Conservation (phyloP, 768 basidiomycete species). For the Mrakia hoshinonis region DNA sequence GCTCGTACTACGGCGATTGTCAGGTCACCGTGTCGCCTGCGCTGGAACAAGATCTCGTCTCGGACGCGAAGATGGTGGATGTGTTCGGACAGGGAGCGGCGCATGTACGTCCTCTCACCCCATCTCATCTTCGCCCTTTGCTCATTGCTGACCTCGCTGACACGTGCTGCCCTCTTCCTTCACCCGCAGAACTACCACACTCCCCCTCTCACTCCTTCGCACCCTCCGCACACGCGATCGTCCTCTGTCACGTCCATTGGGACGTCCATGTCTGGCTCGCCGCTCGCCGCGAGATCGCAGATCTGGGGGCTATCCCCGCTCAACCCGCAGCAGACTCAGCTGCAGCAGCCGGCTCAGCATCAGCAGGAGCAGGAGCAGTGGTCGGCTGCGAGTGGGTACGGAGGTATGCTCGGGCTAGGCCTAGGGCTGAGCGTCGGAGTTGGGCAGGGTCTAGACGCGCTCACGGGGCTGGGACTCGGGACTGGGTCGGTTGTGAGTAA, state of each 20-base stretch:
- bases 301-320: neutral
- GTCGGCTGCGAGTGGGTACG: neutral
- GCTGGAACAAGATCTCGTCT: neutral
- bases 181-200: neutral
- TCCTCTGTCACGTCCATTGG: neutral
- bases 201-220: neutral
- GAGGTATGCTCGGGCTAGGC: neutral
- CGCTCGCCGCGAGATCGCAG: neutral
- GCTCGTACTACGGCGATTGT: neutral
- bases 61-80: neutral
- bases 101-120: neutral
- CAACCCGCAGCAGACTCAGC: neutral
- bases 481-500: neutral
- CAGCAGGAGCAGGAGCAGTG: neutral
- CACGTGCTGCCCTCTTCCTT: neutral
- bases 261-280: neutral
- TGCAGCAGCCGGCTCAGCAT: neutral
- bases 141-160: neutral
- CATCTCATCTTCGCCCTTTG: neutral
- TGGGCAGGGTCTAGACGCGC: neutral
- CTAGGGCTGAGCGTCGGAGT: neutral
- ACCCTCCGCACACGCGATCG: neutral
- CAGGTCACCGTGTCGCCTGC: neutral
- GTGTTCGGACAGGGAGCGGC: neutral
- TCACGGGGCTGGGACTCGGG: neutral